Evolutionary conservation across 257 asterid species (phyloP).

Genomic region (Dorcoceras hygrometricum): DNA sequence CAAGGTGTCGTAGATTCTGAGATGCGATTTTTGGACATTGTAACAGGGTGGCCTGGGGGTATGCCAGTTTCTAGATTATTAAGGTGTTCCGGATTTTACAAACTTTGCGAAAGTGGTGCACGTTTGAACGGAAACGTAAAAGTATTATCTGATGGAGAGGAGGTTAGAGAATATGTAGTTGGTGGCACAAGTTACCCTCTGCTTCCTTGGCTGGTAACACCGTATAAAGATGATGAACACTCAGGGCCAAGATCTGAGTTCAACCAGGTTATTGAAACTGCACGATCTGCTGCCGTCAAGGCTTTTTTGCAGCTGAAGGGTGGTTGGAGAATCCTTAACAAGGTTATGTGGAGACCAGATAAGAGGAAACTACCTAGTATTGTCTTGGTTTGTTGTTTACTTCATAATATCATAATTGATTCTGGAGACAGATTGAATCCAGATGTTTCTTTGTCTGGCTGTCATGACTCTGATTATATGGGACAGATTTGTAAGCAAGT

Average conservation of each 20-base stretch:
- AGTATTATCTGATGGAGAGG: slow-evolving; percentile 33
- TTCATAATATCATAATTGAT: slow-evolving; percentile 80
- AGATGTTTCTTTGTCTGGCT: slow-evolving; percentile 56
- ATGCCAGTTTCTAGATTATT: slow-evolving; percentile 74
- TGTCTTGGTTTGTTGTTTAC: slow-evolving; percentile 83
- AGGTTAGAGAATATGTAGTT: slow-evolving; percentile 68
- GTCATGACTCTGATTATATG: slow-evolving; percentile 54
- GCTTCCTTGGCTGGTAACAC: slow-evolving; percentile 91
- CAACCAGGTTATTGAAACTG: slow-evolving; percentile 50
- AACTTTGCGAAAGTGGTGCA: slow-evolving; percentile 65
- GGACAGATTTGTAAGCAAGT: slow-evolving; percentile 42
- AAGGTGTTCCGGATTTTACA: slow-evolving; percentile 70
- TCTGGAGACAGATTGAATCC: slow-evolving; percentile 65
- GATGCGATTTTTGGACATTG: slow-evolving; percentile 69
- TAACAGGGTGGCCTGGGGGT: slow-evolving; percentile 98
- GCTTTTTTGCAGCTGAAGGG: slow-evolving; percentile 72
- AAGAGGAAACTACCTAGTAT: slow-evolving; percentile 84
- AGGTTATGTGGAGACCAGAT: slow-evolving; percentile 99
- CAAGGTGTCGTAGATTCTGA: slow-evolving; percentile 82
- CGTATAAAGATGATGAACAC: slow-evolving; percentile 45
- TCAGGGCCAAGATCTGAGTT: slow-evolving; percentile 30
- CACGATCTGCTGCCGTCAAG: slow-evolving; percentile 48
- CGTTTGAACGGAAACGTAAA: slow-evolving; percentile 53
- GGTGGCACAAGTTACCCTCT: slow-evolving; percentile 81
- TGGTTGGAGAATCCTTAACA: slow-evolving; percentile 90